These are phyloP conservation scores for Leonotis leonurus DNA, from an alignment of 257 asterid species.

Conservation along the genomic window DNA sequence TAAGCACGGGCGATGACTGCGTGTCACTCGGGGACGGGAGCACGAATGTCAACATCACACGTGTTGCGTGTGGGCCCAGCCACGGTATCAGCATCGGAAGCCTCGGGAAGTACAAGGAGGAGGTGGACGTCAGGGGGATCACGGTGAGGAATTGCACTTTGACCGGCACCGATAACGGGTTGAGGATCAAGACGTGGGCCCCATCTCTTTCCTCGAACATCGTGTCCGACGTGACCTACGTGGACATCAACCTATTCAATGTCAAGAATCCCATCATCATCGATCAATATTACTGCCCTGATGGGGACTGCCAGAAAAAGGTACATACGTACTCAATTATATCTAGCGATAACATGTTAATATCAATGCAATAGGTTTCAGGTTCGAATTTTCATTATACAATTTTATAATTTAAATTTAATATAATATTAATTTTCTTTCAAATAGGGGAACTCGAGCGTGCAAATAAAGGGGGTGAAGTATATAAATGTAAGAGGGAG, in stretches of 20 bases:
- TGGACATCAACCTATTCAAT: constrained; percentile 16
- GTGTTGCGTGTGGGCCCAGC: constrained; percentile 52
- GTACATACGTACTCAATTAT: neutral
- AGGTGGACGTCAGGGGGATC: constrained; percentile 26
- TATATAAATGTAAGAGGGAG: constrained; percentile 14
- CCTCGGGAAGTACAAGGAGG: constrained; percentile 25
- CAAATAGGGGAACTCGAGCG: constrained; percentile 19
- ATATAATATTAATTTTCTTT: neutral
- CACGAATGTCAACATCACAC: constrained; percentile 16
- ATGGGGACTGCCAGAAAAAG: neutral
- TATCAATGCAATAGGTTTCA: no score
- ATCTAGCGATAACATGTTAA: no score
- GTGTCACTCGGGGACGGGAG: constrained; percentile 41
- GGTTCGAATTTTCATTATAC: no score
- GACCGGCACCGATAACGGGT: constrained; percentile 32
- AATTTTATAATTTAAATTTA: neutral
- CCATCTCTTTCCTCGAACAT: constrained; percentile 11
- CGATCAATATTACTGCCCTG: constrained; percentile 64
- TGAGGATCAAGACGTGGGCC: constrained; percentile 62
- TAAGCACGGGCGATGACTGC: constrained; percentile 65
- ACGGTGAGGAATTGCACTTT: constrained; percentile 25
- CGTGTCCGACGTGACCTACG: constrained; percentile 28
- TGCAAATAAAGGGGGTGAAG: constrained; percentile 23
- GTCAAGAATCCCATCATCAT: constrained; percentile 44
- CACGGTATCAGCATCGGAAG: constrained; percentile 67